Conservation (phyloP, 768 basidiomycete genomes). For the Chiua virens region DNA sequence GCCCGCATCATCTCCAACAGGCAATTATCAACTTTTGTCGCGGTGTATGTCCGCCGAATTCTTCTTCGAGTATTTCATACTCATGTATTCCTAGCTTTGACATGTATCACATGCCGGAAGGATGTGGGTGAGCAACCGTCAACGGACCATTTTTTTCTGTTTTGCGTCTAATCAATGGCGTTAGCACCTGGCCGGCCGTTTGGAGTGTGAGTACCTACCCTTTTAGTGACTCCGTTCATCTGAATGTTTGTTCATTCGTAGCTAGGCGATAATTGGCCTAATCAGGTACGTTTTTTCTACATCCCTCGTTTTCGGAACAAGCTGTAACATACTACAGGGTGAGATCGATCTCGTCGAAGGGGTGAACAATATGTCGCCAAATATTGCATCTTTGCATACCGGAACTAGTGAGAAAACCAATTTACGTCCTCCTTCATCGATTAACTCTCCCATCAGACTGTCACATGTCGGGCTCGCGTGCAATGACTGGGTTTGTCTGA, state of each 20-base stretch:
- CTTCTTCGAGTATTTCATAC: background rate
- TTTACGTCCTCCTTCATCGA: background rate
- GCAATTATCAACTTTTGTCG: conserved; percentile 16
- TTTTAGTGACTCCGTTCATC: background rate
- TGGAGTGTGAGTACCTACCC: conserved; percentile 15
- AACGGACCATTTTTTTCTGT: background rate
- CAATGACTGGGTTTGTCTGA: conserved; percentile 20
- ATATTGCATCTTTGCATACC: conserved; percentile 34
- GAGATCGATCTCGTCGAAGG: conserved; percentile 54
- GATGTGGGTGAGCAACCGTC: conserved; percentile 31
- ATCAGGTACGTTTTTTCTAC: background rate
- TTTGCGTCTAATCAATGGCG: background rate
- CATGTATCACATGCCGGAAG: conserved; percentile 31
- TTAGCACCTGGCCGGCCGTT: conserved; percentile 29
- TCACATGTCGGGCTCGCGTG: conserved; percentile 13
- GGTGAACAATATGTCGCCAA: conserved; percentile 40
- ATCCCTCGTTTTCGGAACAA: background rate
- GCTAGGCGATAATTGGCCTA: conserved; percentile 22
- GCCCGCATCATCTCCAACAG: conserved; percentile 28
- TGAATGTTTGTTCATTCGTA: background rate
- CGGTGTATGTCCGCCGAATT: conserved; percentile 13
- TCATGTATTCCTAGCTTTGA: conserved; percentile 22
- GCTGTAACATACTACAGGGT: conserved; percentile 12
- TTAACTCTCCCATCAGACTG: conserved; percentile 17
- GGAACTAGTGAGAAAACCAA: conserved; percentile 16